Base-by-base conservation (phyloP, 192 early-diverging fungal species). In the Neocallimastix lanati region DNA sequence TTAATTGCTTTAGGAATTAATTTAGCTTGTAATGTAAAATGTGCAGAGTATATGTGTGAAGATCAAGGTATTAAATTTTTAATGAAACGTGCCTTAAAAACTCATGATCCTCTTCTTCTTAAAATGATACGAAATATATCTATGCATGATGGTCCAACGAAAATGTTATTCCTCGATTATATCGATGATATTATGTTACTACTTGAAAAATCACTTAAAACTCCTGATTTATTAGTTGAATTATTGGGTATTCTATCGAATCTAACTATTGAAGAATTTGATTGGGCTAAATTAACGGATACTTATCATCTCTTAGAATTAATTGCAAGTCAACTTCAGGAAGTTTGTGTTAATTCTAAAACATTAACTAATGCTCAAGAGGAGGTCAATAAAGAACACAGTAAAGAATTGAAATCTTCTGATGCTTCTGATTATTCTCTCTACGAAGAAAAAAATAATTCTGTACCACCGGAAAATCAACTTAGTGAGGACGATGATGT, bases 1-100 rank as follows among this genome's bases (percentile, higher is more conserved):
- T 81, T 89, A 14, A 88, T 88, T 83, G 84, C 88, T 1, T 79
- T 89, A 18, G 86, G 83, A n/a, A 87, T 90, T 76, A 90, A 90
- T 78, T 33, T 90, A 29, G 81, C 85, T 18, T 77, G 81, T 25
- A 81, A 86, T 27, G 38, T 82, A n/a, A 78, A 83, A 25, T 84
- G 81, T 78, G 82, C 83, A 28, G 80, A 82, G 28, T 30, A 83
- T 29, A 78, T 88, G 29, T 78, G 77, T 28, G 86, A 85, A 40
- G 85, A 89, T 29, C 85, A 83, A 80, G 85, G 88, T 4, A 78
- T 89, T 4, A 88, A 85, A 78, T 88, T 88, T 78, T 80, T 90
- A 29, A 78, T 90, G 79, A 85, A 87, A 81, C 82, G 88, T 21
- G 86, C 83, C 12, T 29, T 90, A 28, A 89, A 89, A 79, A 87